Evolutionary conservation across 768 basidiomycete genomes (phyloP).

Genomic region (Tephrocybe rancida): DNA sequence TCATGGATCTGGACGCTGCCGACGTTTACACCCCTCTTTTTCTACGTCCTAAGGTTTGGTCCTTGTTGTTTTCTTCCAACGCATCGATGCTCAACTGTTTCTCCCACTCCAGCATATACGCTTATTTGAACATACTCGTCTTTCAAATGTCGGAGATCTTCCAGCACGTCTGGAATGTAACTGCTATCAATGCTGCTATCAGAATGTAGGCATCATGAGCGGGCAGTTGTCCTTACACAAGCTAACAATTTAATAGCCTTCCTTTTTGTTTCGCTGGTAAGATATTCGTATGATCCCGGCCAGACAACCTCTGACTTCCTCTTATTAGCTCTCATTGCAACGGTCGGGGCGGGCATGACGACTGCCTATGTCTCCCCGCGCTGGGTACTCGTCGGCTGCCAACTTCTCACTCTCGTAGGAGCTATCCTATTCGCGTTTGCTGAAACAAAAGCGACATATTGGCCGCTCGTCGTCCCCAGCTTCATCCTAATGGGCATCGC

Average conservation of each 20-base stretch:
- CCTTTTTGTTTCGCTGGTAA: constrained; percentile 37
- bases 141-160: constrained; percentile 26
- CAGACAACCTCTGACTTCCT: not conserved
- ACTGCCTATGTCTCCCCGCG: constrained; percentile 35
- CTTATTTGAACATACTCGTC: constrained; percentile 37
- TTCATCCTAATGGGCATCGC: constrained; percentile 45
- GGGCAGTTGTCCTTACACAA: not conserved
- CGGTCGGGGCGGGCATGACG: constrained; percentile 39
- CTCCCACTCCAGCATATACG: constrained; percentile 30
- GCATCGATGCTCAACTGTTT: not conserved
- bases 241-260: constrained; percentile 20
- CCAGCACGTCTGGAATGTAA: not conserved
- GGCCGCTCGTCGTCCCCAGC: constrained; percentile 45
- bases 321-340: constrained; percentile 27
- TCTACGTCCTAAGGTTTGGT: constrained; percentile 1
- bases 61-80: not conserved
- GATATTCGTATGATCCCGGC: not conserved
- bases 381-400: constrained; percentile 42
- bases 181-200: constrained; percentile 23
- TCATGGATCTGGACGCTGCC: constrained; percentile 42
- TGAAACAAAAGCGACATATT: constrained; percentile 41
- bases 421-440: constrained; percentile 41
- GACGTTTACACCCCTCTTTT: constrained; percentile 40
- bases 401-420: constrained; percentile 34
- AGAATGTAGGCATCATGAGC: constrained; percentile 27